These are phyloP conservation scores for Coemansia sp. DNA, from an alignment of 192 early-diverging fungal species.

Conservation along the genomic window DNA sequence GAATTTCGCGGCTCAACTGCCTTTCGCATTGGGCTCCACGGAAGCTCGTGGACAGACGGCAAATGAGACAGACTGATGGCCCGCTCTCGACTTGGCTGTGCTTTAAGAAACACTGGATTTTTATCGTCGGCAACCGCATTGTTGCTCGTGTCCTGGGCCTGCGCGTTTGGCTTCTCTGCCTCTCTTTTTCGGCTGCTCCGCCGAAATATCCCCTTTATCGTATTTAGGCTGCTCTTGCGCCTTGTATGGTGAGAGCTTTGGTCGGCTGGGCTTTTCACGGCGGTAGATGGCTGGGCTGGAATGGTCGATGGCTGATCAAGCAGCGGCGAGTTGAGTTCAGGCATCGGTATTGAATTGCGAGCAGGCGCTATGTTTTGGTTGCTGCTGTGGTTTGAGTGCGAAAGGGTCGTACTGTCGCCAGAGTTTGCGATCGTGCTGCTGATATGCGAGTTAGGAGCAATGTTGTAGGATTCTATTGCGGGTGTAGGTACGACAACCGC, in stretches of 20 bases:
- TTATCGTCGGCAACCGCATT: background rate
- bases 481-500: background rate
- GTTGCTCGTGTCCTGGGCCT: background rate
- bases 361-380: background rate
- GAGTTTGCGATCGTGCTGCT: background rate
- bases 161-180: background rate
- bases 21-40: constrained; percentile 13
- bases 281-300: background rate
- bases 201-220: constrained; percentile 33
- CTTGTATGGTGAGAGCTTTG: constrained; percentile 11
- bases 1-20: constrained; percentile 4
- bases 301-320: background rate
- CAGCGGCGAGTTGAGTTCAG: background rate
- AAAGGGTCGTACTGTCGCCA: background rate
- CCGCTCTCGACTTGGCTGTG: constrained; percentile 13
- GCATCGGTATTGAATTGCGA: constrained; percentile 15
- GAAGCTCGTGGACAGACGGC: background rate
- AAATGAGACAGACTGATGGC: constrained; percentile 19
- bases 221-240: constrained; percentile 33
- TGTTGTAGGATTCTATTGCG: background rate
- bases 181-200: constrained; percentile 24
- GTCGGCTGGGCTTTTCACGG: background rate
- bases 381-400: background rate
- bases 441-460: background rate
- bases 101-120: background rate